These are phyloP conservation scores for Apiotrichum laibachii DNA, from an alignment of 1,284 basidiomycete genomes.

Conservation along the genomic window DNA sequence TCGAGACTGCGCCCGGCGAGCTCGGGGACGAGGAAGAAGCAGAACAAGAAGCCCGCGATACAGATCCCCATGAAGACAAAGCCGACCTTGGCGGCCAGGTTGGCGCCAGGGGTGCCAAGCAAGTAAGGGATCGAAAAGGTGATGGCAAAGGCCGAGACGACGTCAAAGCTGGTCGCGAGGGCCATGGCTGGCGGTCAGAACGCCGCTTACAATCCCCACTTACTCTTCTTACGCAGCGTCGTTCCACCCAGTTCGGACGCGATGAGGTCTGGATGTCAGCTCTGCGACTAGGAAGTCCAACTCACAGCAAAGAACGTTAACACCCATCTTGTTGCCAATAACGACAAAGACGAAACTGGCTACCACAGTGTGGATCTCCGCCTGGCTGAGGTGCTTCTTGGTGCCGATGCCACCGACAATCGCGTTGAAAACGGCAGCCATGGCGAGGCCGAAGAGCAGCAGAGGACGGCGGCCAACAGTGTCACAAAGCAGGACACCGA, in stretches of 20 bases:
- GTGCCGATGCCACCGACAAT: slow-evolving; percentile 17
- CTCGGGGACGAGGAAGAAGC: slow-evolving; percentile 16
- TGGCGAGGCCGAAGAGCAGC: slow-evolving; percentile 10
- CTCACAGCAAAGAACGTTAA: slow-evolving; percentile 8
- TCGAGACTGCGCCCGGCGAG: slow-evolving; percentile 16
- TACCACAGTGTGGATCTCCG: slow-evolving; percentile 10
- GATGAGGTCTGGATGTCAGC: slow-evolving; percentile 5
- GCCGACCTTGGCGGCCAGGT: slow-evolving; percentile 9
- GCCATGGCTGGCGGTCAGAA: slow-evolving; percentile 1
- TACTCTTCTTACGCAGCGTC: slow-evolving; percentile 11
- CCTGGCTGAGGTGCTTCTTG: not conserved
- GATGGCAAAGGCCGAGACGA: slow-evolving; percentile 18
- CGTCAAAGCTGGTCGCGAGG: slow-evolving; percentile 11
- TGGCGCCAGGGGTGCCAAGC: slow-evolving; percentile 4
- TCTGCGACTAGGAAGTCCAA: slow-evolving; percentile 16
- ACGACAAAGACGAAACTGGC: slow-evolving; percentile 11
- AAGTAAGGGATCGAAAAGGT: slow-evolving; percentile 18
- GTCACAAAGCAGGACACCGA: slow-evolving; percentile 13
- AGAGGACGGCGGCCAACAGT: slow-evolving; percentile 22
- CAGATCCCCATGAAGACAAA: slow-evolving; percentile 17
- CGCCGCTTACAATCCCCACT: not conserved
- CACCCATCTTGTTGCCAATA: slow-evolving; percentile 9
- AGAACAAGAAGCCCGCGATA: slow-evolving; percentile 9
- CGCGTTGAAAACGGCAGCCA: slow-evolving; percentile 10
- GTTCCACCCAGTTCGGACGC: slow-evolving; percentile 16